Base-by-base conservation (phyloP, 805 yeast species). In the Suhomyces prunicola region DNA sequence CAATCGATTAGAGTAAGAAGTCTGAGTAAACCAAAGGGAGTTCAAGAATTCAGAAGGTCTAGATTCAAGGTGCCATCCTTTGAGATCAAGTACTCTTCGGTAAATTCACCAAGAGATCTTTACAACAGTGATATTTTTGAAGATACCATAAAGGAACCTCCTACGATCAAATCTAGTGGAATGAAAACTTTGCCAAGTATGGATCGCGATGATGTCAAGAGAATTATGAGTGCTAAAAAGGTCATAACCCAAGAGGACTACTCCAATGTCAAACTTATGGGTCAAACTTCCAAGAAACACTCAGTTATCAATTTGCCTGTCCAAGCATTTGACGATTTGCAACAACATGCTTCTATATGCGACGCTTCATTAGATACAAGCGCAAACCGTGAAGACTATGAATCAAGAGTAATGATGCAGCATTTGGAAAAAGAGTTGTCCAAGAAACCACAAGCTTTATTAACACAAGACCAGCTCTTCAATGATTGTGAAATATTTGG, bases 101-200 rank as follows among this genome's bases (percentile, higher is more conserved):
- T 64, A 1, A 61, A 70, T 46, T 68, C 75, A 0, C 77, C 78
- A 2, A 63, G 68, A 50, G 67, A 72, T 50, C 62, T 61, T 52
- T 75, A 74, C 58, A 69, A 74, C 53, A 69, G 73, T 53, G 80
- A 75, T 48, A 69, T 73, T 9, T 71, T 71, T 52, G 69, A 66
- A 19, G 75, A 71, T 51, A 57, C 57, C 6, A 50, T 61, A 9
- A 61, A 27, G 57, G 60, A 44, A 65, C 63, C 48, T 50, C 68
- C 74, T n/a, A 77, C 81, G 5, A 77, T 77, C 23, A 69, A 66
- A 52, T 62, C 77, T n/a, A 64, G 62, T 29, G 81, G 81, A 13
- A 77, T 77, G 80, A 75, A 71, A 52, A 76, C 80, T 2, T 67
- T 77, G 46, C 81, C 82, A 46, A 76, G 80, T 56, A 77, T 77